phyloP scores from a whole-genome alignment of 768 basidiomycete species.

The Amyloporia xantha region DNA sequence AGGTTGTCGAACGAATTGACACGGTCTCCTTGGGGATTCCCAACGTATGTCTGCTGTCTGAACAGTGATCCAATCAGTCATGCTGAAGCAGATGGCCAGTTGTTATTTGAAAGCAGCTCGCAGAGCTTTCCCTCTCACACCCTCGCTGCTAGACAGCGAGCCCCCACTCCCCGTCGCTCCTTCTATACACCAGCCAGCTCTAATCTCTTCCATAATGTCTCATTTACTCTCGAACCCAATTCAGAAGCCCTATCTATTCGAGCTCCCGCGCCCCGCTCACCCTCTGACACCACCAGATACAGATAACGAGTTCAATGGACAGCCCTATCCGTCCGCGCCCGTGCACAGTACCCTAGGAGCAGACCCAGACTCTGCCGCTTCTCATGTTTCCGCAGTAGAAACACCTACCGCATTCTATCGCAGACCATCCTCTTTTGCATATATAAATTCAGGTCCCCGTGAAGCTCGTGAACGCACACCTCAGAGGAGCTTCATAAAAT shows the following conservation, averaged over 20 bases:
- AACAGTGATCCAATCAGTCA: background rate
- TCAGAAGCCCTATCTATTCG: slow-evolving; percentile 39
- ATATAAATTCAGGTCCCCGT: slow-evolving; percentile 33
- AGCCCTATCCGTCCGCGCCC: slow-evolving; percentile 2
- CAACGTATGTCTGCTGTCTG: slow-evolving; percentile 9
- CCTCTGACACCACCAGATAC: slow-evolving; percentile 30
- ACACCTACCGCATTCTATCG: slow-evolving; percentile 11
- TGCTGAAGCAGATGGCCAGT: slow-evolving; percentile 1
- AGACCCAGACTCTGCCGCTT: slow-evolving; percentile 10
- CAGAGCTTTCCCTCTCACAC: background rate
- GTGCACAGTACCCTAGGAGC: slow-evolving; percentile 9
- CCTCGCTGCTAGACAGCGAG: slow-evolving; percentile 20
- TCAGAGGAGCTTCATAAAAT: slow-evolving; percentile 29
- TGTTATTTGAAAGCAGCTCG: background rate
- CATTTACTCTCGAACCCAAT: slow-evolving; percentile 25
- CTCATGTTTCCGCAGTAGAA: slow-evolving; percentile 6
- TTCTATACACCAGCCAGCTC: slow-evolving; percentile 3
- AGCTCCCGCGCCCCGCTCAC: slow-evolving; percentile 33
- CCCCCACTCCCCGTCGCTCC: slow-evolving; percentile 7
- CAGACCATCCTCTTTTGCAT: slow-evolving; percentile 24
- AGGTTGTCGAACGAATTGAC: slow-evolving; percentile 9
- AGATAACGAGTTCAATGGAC: slow-evolving; percentile 20
- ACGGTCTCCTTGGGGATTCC: slow-evolving; percentile 27
- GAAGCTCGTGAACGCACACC: slow-evolving; percentile 20
- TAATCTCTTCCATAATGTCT: slow-evolving; percentile 34